Evolutionary conservation across 768 basidiomycete species (phyloP), one percentile per base, ranked within the genome.

Genomic region (Hydnum rufescens): DNA sequence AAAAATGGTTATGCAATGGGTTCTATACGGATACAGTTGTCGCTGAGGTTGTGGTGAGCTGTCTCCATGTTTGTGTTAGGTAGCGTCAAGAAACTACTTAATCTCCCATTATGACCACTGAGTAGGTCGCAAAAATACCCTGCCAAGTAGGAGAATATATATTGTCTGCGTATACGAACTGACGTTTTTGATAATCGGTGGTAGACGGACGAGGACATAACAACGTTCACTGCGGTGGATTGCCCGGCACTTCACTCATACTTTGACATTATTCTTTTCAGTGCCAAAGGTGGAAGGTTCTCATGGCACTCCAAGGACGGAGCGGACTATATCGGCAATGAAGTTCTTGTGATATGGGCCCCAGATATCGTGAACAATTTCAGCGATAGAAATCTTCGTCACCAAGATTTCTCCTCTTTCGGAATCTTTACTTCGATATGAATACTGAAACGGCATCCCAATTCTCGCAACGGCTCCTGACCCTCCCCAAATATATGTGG

Each of bases 281-380:
- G 63, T 3, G 60, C 59, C 13, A 58, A 62, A 31, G 67, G 63
- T 2, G 47, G 60, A 39, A 66, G 77, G 5, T 71, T 77, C 53
- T 67, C 76, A 13, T 72, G 78, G 4, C 78, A 79, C 56, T 70
- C 75, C 57, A 66, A 82, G n/a, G 43, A 50, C 36, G 13, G 49
- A 76, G 79, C 79, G 22, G 81, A 82, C 55, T 81, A 80, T 57
- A 81, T 82, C 57, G 81, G 81, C 3, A 49, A 60, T 44, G 55
- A 29, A 4, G 51, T 49, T 23, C 22, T 19, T 49, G 70, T 73
- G 1, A 76, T 77, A 29, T 81, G 74, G 72, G 68, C 77, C 26
- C 73, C 73, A 0, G 60, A 65, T 16, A 66, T 83, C 22, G 78
- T 82, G 8, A 42, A 63, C 3, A 51, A 58, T 1, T 85, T 85